Base-by-base conservation (phyloP, 495 filamentous ascomycete genomes). In the Oidiodendron maius region DNA sequence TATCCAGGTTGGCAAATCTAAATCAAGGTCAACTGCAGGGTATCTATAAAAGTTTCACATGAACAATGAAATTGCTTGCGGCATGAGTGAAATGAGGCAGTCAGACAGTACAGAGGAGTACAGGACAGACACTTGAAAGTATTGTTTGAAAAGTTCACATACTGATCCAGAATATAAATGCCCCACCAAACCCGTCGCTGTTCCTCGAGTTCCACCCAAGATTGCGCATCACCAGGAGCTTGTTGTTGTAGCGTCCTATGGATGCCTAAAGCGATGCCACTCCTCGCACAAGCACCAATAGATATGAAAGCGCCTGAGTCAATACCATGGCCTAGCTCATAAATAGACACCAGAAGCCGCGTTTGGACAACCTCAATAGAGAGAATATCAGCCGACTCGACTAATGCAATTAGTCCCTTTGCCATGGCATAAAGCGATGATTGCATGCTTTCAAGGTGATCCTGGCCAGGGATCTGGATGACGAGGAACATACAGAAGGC, bases 401-500 rank as follows among this genome's bases (percentile, higher is more conserved):
- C 46, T 37, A 60, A 37, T 5, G 51, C 51, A 43, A 65, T 53
- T 34, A 71, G 67, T 13, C 60, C 51, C 51, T 75, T 76, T 3
- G 63, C 59, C 5, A 65, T 46, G 16, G 46, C 47, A 48, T 77
- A 78, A 8, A 75, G 53, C 17, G 59, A 51, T 4, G 61, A 65
- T n/a, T n/a, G n/a, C n/a, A n/a, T n/a, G n/a, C n/a, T n/a, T n/a
- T n/a, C n/a, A 5, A 61, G 58, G 1, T 45, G 44, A 15, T 48
- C 50, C 16, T 36, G 50, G 1, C 53, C 42, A 15, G 43, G 46
- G 9, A 52, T 53, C 16, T 50, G 54, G 15, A 64, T 46, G 8
- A 77, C 63, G 4, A 56, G 38, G 52, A 69, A 68, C 67, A 77
- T 71, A 23, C 58, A 63, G 22, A 76, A 51, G 24, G 70, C 68